Percentiles rank a stretch among this genome's conserved stretches.
Evolutionary conservation across 495 filamentous ascomycete species (phyloP).

Genomic region (Penicillium soppii): DNA sequence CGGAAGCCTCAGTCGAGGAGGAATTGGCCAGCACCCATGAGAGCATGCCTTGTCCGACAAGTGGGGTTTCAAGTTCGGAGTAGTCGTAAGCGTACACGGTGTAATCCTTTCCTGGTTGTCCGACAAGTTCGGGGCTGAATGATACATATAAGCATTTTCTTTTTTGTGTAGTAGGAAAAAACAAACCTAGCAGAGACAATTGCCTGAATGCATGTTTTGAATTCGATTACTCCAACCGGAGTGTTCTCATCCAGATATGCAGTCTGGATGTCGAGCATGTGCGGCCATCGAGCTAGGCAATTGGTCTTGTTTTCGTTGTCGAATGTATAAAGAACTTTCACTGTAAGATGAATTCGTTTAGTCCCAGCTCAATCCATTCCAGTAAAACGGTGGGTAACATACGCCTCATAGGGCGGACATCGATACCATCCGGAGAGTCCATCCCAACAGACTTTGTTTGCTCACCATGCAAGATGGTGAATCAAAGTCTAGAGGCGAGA

Average conservation of each 20-base stretch:
- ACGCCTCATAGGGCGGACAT: conserved; percentile 57
- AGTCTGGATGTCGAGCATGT: conserved; percentile 75
- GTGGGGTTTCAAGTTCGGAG: conserved; percentile 87
- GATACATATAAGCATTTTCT: conserved; percentile 17
- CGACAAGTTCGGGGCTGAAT: conserved; percentile 80
- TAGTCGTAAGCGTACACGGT: conserved; percentile 97
- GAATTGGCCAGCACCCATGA: conserved; percentile 76
- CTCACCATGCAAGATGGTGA: conserved; percentile 30
- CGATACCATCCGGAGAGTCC: conserved; percentile 52
- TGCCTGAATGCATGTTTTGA: conserved; percentile 87
- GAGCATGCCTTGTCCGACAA: conserved; percentile 95
- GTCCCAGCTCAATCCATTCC: conserved; percentile 1
- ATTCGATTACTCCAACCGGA: conserved; percentile 82
- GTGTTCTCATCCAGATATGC: conserved; percentile 74
- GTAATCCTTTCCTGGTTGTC: conserved; percentile 82
- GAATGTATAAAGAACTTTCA: conserved; percentile 97
- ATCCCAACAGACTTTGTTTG: conserved; percentile 35
- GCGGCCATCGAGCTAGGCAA: conserved; percentile 87
- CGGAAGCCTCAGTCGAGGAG: conserved; percentile 53
- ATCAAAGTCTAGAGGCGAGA: not conserved
- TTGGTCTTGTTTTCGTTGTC: conserved; percentile 86
- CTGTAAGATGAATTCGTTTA: conserved; percentile 23
- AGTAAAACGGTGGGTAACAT: conserved; percentile 17
- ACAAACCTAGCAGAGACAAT: conserved; percentile 69
- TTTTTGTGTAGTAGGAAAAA: conserved; percentile 1